Evolutionary conservation across 306 rosid species (phyloP).

Genomic region (Hippophae gyantsensis): DNA sequence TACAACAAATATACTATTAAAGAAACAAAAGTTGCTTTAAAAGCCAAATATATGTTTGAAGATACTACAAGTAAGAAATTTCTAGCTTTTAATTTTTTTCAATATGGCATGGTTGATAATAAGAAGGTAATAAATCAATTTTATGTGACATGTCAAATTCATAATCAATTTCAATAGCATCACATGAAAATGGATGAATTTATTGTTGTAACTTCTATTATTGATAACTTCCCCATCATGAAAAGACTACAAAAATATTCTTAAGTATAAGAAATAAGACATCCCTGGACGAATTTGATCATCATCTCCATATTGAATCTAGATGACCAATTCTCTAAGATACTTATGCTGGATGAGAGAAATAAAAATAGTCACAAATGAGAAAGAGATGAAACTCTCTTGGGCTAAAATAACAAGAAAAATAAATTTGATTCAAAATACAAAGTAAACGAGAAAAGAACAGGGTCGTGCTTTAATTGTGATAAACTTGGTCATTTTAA

Average conservation of each 20-base stretch:
- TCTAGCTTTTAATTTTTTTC: neutral
- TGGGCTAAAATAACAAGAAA: too few species aligned
- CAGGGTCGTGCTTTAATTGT: neutral
- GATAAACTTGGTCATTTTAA: neutral
- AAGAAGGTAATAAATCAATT: neutral
- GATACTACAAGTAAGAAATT: neutral
- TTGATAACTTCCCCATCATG: constrained; percentile 7
- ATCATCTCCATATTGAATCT: neutral
- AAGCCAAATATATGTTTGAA: neutral
- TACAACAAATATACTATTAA: neutral
- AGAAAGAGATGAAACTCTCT: neutral
- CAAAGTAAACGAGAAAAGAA: neutral
- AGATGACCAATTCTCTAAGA: neutral
- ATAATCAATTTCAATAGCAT: neutral
- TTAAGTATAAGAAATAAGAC: neutral
- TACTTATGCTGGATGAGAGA: neutral
- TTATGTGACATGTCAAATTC: neutral
- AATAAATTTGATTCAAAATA: neutral
- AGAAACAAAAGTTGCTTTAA: neutral
- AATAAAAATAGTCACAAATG: neutral
- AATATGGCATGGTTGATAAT: neutral
- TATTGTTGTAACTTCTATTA: constrained; percentile 2
- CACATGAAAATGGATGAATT: too few species aligned
- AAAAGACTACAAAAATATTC: constrained; percentile 1
- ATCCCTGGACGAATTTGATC: neutral